A percentile compares a stretch with the other conserved stretches of the same genome.
Evolutionary conservation across 495 filamentous ascomycete genomes (phyloP).

Genomic region (Xylaria telfairii): DNA sequence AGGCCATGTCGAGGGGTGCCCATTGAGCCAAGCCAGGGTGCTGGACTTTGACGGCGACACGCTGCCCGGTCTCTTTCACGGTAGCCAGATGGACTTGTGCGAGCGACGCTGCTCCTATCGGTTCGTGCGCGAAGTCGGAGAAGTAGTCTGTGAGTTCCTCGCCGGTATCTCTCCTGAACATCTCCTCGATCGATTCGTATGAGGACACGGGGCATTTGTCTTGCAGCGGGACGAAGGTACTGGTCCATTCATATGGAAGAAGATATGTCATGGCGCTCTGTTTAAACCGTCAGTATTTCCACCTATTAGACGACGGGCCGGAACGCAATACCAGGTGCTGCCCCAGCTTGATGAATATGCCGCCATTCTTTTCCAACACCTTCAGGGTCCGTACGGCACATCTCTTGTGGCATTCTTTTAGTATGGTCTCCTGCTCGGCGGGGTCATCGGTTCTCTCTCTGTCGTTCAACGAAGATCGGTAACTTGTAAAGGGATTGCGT

Average conservation of each 20-base stretch:
- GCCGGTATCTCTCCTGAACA: conserved; percentile 87
- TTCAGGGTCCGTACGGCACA: conserved; percentile 84
- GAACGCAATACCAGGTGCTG: conserved; percentile 74
- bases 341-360: conserved; percentile 97
- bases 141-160: conserved; percentile 81
- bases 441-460: conserved; percentile 62
- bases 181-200: conserved; percentile 81
- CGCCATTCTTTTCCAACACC: conserved; percentile 92
- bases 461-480: conserved; percentile 78
- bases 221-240: conserved; percentile 94
- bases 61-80: conserved; percentile 80
- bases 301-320: background rate
- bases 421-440: conserved; percentile 65
- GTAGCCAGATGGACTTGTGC: conserved; percentile 95
- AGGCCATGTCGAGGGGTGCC: conserved; percentile 84
- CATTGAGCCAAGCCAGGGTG: conserved; percentile 91
- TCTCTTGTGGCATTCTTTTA: conserved; percentile 88
- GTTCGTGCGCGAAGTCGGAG: conserved; percentile 74
- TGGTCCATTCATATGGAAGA: conserved; percentile 91
- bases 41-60: conserved; percentile 98
- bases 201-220: conserved; percentile 95
- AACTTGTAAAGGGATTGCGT: conserved; percentile 56
- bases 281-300: conserved; percentile 27
- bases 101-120: conserved; percentile 91
- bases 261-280: conserved; percentile 95